These are phyloP conservation scores for Macadamia tetraphylla DNA, from an alignment of 164 flowering plant genomes.

Conservation along the genomic window DNA sequence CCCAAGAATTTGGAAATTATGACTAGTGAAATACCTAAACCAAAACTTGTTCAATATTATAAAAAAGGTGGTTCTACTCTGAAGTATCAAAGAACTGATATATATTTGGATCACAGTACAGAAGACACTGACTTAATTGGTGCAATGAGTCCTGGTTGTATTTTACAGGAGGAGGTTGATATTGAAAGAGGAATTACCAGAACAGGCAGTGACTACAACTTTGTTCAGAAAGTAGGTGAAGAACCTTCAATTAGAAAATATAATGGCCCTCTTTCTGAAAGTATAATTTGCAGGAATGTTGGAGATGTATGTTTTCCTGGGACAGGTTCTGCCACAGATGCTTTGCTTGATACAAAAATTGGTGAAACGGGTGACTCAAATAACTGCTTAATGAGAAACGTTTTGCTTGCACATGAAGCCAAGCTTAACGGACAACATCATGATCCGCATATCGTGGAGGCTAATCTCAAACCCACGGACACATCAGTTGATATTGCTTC, in stretches of 20 bases:
- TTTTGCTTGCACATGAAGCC: constrained; percentile 11
- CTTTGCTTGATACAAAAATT: constrained; percentile 12
- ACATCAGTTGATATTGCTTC: constrained; percentile 3
- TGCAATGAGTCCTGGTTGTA: constrained; percentile 7
- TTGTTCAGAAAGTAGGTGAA: constrained; percentile 11
- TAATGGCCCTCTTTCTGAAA: constrained; percentile 35
- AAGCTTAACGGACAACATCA: constrained; percentile 13
- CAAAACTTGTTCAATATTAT: constrained; percentile 11
- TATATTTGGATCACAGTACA: constrained; percentile 4
- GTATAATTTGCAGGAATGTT: constrained; percentile 33
- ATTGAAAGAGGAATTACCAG: constrained; percentile 5
- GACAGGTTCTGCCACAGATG: constrained; percentile 11
- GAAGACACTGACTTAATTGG: constrained; percentile 2
- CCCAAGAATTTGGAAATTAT: constrained; percentile 7
- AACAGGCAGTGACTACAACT: constrained; percentile 6
- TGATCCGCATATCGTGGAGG: constrained; percentile 7
- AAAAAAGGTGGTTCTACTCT: constrained; percentile 1
- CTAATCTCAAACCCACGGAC: constrained; percentile 9
- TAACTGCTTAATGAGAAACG: constrained; percentile 9
- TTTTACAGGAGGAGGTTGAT: constrained; percentile 18
- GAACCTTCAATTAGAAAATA: constrained; percentile 11
- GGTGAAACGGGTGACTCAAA: constrained; percentile 12
- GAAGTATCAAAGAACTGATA: constrained; percentile 1
- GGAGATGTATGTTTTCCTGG: constrained; percentile 22
- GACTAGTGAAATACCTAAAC: constrained; percentile 2